These are phyloP conservation scores for Neonectria magnoliae DNA, from an alignment of 2,329 filamentous ascomycete genomes.

Conservation along the genomic window DNA sequence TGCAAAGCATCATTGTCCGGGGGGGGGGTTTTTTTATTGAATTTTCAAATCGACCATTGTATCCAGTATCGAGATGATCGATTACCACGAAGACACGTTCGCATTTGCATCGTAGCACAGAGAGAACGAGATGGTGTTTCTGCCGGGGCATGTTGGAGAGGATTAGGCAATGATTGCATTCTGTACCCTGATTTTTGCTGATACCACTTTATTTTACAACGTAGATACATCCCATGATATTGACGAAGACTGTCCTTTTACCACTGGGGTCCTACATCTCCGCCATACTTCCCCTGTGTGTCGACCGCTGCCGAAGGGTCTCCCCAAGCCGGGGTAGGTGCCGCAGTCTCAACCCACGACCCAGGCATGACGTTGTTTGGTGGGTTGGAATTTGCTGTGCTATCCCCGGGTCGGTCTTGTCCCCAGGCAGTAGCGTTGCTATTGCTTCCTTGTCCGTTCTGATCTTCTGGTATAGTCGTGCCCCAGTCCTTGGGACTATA, in stretches of 20 bases:
- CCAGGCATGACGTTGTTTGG: conserved; percentile 48
- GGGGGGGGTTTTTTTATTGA: conserved; percentile 22
- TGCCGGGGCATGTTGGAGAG: conserved; percentile 19
- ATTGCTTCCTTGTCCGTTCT: conserved; percentile 25
- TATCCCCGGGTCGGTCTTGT: background rate
- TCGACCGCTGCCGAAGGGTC: conserved; percentile 46
- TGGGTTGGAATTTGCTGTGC: background rate
- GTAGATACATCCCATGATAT: conserved; percentile 26
- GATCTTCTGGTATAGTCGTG: conserved; percentile 17
- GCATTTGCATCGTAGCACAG: conserved; percentile 14
- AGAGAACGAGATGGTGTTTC: conserved; percentile 15
- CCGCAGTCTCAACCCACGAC: conserved; percentile 37
- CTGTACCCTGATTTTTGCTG: conserved; percentile 27
- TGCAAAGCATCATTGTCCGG: conserved; percentile 28
- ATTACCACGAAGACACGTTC: background rate
- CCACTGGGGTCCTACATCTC: conserved; percentile 15
- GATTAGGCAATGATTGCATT: conserved; percentile 15
- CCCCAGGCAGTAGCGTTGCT: conserved; percentile 31
- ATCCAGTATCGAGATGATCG: background rate
- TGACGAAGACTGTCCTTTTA: conserved; percentile 16
- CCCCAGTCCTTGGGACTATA: background rate
- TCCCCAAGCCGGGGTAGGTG: conserved; percentile 37
- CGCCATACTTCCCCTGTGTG: conserved; percentile 39
- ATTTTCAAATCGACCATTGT: conserved; percentile 19
- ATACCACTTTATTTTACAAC: conserved; percentile 30